Base-by-base conservation (phyloP, 2,329 filamentous ascomycete genomes). In the Pseudofabraea citricarpa region DNA sequence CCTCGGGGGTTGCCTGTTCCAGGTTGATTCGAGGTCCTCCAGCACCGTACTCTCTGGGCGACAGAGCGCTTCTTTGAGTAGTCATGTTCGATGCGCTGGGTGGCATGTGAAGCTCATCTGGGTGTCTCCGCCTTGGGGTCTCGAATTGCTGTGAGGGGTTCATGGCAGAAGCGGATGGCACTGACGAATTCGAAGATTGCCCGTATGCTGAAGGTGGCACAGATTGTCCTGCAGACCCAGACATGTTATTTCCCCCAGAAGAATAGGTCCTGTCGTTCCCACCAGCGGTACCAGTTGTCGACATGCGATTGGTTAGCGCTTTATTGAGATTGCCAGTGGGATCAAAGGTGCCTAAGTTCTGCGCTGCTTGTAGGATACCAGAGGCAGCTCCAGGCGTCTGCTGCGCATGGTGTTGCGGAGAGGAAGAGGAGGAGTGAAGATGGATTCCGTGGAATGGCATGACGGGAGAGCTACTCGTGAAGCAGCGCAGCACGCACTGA, bases 91-190 rank as follows among this genome's bases (percentile, higher is more conserved):
- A 57, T 27, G 65, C 60, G 13, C 68, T 63, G 27, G 66, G 55
- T 29, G 70, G 68, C 31, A 77, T 69, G 55, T 79, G 77, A 54
- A 78, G 65, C 59, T 80, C 77, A 53, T 81, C 77, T 40, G 71
- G 66, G 51, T 72, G 68, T 46, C 73, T 62, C 54, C 73, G 69
- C 55, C 73, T 70, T 49, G 72, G 66, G 36, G 69, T 67, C 46
- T 77, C 73, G 61, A 69, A 77, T 40, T 68, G 61, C 56, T 68
- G 69, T 43, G 63, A 52, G 47, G 67, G 64, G 55, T 69, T 70
- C 67, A 70, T 70, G 44, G 49, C 53, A 48, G 48, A 45, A 45
- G 50, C 49, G 22, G 48, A 43, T 16, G 56, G 48, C 24, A 32
- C 24, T 37, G 48, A 51, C 26, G 50, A 32, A 26, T 52, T 49